A percentile compares a stretch with the other conserved stretches of the same genome.
Evolutionary conservation across 1,284 basidiomycete species (phyloP).

Genomic region (Heterobasidion parviporum): DNA sequence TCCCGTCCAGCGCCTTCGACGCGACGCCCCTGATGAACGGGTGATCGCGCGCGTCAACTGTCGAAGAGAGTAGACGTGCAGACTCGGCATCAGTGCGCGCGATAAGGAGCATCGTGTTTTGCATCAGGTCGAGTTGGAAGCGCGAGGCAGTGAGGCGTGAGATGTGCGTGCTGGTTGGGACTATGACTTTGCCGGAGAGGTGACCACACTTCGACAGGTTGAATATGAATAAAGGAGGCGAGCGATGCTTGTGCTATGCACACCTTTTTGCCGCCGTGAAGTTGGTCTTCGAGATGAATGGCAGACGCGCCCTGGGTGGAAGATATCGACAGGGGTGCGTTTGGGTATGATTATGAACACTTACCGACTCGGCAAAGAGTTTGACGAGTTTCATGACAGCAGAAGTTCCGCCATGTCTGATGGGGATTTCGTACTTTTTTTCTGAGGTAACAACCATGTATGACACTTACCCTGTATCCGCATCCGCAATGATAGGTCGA

Average conservation of each 20-base stretch:
- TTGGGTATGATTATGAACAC: constrained; percentile 11
- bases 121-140: constrained; percentile 84
- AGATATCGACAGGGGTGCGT: background rate
- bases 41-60: constrained; percentile 69
- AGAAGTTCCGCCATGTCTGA: constrained; percentile 86
- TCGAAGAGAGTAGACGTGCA: constrained; percentile 80
- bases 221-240: background rate
- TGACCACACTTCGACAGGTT: constrained; percentile 65
- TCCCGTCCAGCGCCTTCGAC: constrained; percentile 25
- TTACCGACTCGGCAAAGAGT: constrained; percentile 82
- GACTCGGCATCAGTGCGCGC: constrained; percentile 90
- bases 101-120: constrained; percentile 83
- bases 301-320: constrained; percentile 68
- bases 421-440: background rate
- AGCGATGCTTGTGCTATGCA: background rate
- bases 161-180: constrained; percentile 81
- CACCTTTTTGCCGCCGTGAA: constrained; percentile 86
- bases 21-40: constrained; percentile 76
- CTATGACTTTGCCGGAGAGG: constrained; percentile 89
- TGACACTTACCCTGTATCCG: constrained; percentile 75
- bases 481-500: constrained; percentile 90
- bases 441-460: constrained; percentile 3
- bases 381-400: constrained; percentile 97
- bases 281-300: constrained; percentile 88
- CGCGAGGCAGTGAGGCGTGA: constrained; percentile 78